Evolutionary conservation across 352 stramenopile species (phyloP).

Genomic region (Halophytophthora polymorphica): DNA sequence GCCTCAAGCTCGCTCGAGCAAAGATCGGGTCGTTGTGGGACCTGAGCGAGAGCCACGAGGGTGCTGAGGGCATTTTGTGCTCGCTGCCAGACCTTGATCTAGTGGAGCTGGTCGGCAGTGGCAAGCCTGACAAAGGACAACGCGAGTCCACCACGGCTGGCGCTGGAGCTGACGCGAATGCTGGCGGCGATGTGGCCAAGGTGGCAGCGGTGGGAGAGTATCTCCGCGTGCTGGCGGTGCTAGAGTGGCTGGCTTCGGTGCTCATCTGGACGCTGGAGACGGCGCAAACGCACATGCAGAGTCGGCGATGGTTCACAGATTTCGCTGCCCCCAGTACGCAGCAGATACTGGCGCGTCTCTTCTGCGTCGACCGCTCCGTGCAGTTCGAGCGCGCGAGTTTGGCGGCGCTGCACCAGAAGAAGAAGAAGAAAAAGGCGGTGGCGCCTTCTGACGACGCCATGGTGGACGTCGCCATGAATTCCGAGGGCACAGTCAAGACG

Average conservation of each 20-base stretch:
- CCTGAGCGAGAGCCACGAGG: conserved; percentile 46
- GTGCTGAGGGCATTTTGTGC: conserved; percentile 58
- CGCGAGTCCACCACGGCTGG: conserved; percentile 14
- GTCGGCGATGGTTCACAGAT: conserved; percentile 74
- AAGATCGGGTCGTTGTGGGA: conserved; percentile 40
- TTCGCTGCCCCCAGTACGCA: conserved; percentile 57
- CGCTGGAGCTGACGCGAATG: conserved; percentile 6
- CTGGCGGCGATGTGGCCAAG: conserved; percentile 11
- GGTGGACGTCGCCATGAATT: conserved; percentile 12
- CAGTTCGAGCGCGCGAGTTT: conserved; percentile 74
- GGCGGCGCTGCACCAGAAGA: conserved; percentile 48
- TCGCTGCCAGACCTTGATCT: conserved; percentile 59
- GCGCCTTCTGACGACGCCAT: conserved; percentile 9
- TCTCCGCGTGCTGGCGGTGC: conserved; percentile 55
- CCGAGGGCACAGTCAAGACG: conserved; percentile 3
- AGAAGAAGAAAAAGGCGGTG: conserved; percentile 16
- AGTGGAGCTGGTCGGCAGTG: conserved; percentile 27
- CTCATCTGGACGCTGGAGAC: conserved; percentile 79
- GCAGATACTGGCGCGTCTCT: conserved; percentile 58
- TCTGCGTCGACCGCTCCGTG: conserved; percentile 63
- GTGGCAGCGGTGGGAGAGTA: conserved; percentile 57
- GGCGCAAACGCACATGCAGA: conserved; percentile 67
- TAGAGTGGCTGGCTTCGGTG: conserved; percentile 80
- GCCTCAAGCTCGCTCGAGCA: conserved; percentile 30
- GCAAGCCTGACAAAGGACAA: conserved; percentile 4